Conservation (phyloP, 192 early-diverging fungal genomes). For the Rhizophagus prolifer region DNA sequence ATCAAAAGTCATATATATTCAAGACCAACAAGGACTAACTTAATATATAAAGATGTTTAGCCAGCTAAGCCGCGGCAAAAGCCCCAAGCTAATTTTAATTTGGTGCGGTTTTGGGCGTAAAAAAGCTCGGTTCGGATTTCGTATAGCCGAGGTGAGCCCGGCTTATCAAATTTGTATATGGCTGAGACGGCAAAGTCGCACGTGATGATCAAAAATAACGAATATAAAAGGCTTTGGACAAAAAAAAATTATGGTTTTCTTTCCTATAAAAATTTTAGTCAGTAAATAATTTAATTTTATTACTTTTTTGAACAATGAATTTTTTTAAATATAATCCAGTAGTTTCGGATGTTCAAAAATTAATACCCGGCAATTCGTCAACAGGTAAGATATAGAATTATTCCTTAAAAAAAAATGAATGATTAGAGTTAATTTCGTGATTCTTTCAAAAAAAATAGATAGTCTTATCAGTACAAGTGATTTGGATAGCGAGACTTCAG, state of each 20-base stretch:
- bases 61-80: background rate
- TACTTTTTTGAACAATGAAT: background rate
- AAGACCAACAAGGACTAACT: background rate
- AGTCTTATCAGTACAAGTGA: background rate
- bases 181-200: background rate
- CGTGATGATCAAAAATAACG: background rate
- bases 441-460: background rate
- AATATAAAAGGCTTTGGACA: background rate
- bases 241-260: too few relatives aligned
- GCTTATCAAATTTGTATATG: background rate
- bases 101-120: background rate
- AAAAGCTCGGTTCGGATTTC: background rate
- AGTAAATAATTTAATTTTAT: background rate
- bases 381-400: background rate
- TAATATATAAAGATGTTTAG: background rate
- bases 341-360: background rate
- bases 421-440: background rate
- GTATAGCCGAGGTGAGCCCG: background rate
- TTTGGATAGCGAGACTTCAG: background rate
- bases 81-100: background rate
- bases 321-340: background rate
- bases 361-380: background rate
- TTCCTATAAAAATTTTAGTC: too few relatives aligned
- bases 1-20: background rate
- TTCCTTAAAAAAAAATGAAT: background rate